Evolutionary conservation across 805 yeast species (phyloP), one percentile per base, ranked within the genome.

Genomic region (Hanseniaspora mollemarum): DNA sequence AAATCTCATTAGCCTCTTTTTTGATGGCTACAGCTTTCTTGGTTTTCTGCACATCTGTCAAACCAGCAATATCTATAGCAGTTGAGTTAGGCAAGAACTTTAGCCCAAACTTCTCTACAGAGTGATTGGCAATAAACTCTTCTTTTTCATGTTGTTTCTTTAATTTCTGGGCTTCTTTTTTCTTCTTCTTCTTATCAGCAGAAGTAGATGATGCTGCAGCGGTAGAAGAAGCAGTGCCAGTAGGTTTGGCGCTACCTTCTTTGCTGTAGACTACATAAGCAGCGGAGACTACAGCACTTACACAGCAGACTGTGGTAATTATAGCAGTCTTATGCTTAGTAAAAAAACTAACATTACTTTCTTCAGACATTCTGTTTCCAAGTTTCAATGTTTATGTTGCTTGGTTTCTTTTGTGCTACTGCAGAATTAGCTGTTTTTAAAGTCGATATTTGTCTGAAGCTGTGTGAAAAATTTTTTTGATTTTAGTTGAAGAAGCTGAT

Each of bases 1-100:
- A 92, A 53, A 71, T 77, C 48, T 72, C 73, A 67, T 92, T 92
- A 61, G 98, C 99, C 52, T 83, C 87, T 60, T 81, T 90, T 69
- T 92, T 92, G 68, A 90, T 75, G 39, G 81, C 78, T 49, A 77
- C 64, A 4, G 95, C 86, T 74, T 81, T 74, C 45, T 71, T 70
- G 39, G 76, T 81, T 66, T 72, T 80, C 57, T 77, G 76, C 55
- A 69, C 73, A 4, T 63, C 71, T 7, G 76, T 60, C 19, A 48
- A 54, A 54, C 59, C 58, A 41, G 71, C 65, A 43, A 67, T 59
- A 31, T 64, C 69, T 4, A 50, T 41, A 28, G 70, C 62, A 26
- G 58, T 56, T 8, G 56, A 56, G 25, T 43, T 44, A 40, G 42
- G 46, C n/a, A 42, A 15, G 19, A 36, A 42, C 29, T 49, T 48